Base-by-base conservation (phyloP, 139 green algal genomes). In the Chlamydomonas incerta region DNA sequence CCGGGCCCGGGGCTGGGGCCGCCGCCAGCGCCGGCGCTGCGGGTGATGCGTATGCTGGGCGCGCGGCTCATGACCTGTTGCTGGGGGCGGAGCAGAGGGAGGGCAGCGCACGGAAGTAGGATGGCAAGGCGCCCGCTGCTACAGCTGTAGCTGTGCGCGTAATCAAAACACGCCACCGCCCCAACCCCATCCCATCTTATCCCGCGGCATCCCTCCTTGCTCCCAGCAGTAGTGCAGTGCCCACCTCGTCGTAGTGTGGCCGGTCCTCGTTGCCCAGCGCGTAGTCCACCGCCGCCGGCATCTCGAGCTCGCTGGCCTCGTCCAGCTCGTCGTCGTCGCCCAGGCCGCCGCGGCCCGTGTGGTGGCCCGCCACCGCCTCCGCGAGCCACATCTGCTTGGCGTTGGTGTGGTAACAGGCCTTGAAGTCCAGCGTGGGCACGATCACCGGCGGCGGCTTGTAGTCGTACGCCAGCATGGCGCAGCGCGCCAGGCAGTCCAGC, bases 351-450 rank as follows among this genome's bases (percentile, higher is more conserved):
- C 66, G 46, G 31, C 65, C 79, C 31, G 31, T 60, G 63, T 41
- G 58, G 41, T n/a, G 52, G 1, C 47, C 37, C 20, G 26, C 68
- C 34, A 33, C 18, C 52, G 68, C 55, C 52, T 86, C 46, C 4
- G 34, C 71, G 71, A 81, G 58, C 81, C 81, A 87, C 70, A 87
- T n/a, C 60, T 74, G 57, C 81, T 87, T 87, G 71, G 81, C 81
- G 71, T 71, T 29, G 20, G 81, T 87, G 71, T n/a, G 41, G 81
- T 87, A 87, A 72, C 58, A 41, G 71, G 67, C 71, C 70, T 81
- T 72, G 81, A 87, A 87, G 81, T 75, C 70, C 81, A 87, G n/a
- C 57, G 70, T 72, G 21, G 81, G 71, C 37, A 81, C 58, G 13
- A 70, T 20, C 71, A 66, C 58, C 11, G 81, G 57, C 28, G 81